phyloP scores from a whole-genome alignment of 106 monocot genomes.

The Amphibolis antarctica region DNA sequence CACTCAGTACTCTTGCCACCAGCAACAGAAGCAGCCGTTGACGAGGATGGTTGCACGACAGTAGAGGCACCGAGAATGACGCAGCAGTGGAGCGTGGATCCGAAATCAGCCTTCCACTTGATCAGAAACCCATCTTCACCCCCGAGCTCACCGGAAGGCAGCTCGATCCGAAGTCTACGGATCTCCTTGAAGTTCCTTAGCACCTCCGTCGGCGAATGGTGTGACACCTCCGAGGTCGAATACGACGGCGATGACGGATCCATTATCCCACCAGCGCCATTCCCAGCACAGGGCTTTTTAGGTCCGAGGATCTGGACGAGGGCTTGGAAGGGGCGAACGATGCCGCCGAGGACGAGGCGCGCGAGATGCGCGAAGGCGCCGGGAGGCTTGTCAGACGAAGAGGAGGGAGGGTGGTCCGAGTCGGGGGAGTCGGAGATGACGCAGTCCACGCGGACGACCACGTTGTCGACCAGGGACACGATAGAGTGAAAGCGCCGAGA shows the following conservation, averaged over 20 bases:
- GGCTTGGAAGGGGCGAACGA: slow-evolving; percentile 40
- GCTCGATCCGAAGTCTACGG: slow-evolving; percentile 42
- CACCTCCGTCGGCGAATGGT: slow-evolving; percentile 71
- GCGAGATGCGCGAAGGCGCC: slow-evolving; percentile 41
- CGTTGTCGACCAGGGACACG: slow-evolving; percentile 54
- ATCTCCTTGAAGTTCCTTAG: slow-evolving; percentile 56
- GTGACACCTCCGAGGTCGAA: slow-evolving; percentile 31
- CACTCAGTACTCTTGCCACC: neutral
- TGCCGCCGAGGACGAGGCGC: slow-evolving; percentile 34
- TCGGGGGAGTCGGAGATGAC: neutral
- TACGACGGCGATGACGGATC: slow-evolving; percentile 10
- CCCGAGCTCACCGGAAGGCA: slow-evolving; percentile 61
- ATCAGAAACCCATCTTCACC: slow-evolving; percentile 51
- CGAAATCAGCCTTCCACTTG: slow-evolving; percentile 73
- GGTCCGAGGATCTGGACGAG: slow-evolving; percentile 34
- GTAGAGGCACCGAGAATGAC: slow-evolving; percentile 70
- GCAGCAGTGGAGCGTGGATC: slow-evolving; percentile 58
- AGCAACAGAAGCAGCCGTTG: neutral
- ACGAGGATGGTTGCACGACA: slow-evolving; percentile 8
- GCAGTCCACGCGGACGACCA: slow-evolving; percentile 66
- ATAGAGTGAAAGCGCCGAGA: slow-evolving; percentile 58
- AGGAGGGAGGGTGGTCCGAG: neutral
- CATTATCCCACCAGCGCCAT: neutral
- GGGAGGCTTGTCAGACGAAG: slow-evolving; percentile 19
- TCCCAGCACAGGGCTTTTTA: slow-evolving; percentile 3